Evolutionary conservation across 768 basidiomycete genomes (phyloP).

Genomic region (Cystofilobasidium bisporidii): DNA sequence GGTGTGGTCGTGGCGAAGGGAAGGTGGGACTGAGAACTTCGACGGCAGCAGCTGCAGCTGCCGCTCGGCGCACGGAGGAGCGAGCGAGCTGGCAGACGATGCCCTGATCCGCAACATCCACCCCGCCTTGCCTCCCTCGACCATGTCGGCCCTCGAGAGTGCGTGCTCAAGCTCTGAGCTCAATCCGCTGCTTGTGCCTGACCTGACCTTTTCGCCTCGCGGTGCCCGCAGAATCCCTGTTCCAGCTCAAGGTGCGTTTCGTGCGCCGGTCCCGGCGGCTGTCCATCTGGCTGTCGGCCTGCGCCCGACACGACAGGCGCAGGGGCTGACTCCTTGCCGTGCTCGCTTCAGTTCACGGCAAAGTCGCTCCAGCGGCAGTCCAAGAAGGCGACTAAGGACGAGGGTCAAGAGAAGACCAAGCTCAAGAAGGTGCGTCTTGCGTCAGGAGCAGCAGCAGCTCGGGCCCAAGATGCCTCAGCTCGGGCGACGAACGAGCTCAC

Average conservation of each 20-base stretch:
- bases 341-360: constrained; percentile 71
- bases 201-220: not conserved
- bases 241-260: constrained; percentile 78
- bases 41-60: not conserved
- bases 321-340: not conserved
- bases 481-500: not conserved
- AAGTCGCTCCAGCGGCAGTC: constrained; percentile 90
- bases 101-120: too few species aligned
- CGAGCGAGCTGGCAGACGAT: too few species aligned
- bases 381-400: constrained; percentile 95
- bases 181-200: not conserved
- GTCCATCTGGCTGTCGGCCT: too few species aligned
- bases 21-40: not conserved
- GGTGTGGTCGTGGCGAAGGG: not conserved
- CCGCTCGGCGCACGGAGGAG: not conserved
- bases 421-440: constrained; percentile 69
- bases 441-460: too few species aligned
- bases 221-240: constrained; percentile 68
- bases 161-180: not conserved
- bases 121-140: too few species aligned
- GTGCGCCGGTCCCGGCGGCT: not conserved
- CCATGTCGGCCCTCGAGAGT: constrained; percentile 28
- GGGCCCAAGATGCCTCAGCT: not conserved
- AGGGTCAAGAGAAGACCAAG: constrained; percentile 72
- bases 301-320: not conserved